Percentiles rank a stretch among this genome's conserved stretches.
phyloP scores from a whole-genome alignment of 2,329 filamentous ascomycete species.

The Pseudogymnoascus sp. region DNA sequence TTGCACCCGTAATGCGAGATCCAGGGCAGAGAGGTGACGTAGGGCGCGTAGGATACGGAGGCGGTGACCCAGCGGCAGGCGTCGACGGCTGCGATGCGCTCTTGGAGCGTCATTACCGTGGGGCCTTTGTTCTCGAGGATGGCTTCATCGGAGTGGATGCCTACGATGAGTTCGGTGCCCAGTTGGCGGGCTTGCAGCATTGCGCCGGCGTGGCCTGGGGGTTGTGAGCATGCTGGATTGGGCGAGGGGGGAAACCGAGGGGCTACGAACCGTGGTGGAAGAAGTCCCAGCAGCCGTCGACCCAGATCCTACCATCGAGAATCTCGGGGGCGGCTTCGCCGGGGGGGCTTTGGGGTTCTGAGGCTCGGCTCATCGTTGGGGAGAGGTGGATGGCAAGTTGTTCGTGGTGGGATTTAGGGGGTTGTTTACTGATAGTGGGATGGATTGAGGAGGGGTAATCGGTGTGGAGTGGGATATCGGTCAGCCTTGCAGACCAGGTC shows the following conservation, averaged over 20 bases:
- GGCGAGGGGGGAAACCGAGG: neutral
- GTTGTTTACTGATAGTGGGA: slow-evolving; percentile 9
- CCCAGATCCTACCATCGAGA: slow-evolving; percentile 75
- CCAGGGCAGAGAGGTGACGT: slow-evolving; percentile 90
- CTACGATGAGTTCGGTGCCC: slow-evolving; percentile 80
- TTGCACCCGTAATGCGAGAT: slow-evolving; percentile 92
- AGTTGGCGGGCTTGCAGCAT: slow-evolving; percentile 94
- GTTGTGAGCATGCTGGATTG: neutral
- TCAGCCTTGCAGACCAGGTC: neutral
- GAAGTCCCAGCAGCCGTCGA: slow-evolving; percentile 99
- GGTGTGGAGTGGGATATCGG: neutral
- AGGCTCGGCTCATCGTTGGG: neutral
- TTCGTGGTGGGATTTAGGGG: neutral
- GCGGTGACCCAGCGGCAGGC: slow-evolving; percentile 92
- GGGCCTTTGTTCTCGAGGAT: slow-evolving; percentile 97
- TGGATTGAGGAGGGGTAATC: slow-evolving; percentile 5
- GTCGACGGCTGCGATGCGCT: slow-evolving; percentile 83
- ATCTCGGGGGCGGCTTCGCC: slow-evolving; percentile 27
- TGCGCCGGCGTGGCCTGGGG: slow-evolving; percentile 81
- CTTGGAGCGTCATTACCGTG: slow-evolving; percentile 88
- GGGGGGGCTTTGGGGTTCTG: slow-evolving; percentile 14
- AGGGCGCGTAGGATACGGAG: slow-evolving; percentile 78
- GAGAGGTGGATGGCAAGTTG: neutral
- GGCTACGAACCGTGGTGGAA: slow-evolving; percentile 74
- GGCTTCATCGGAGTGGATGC: slow-evolving; percentile 90